Conservation (phyloP, 1,284 basidiomycete genomes). For the Ustilago xerochloae region DNA sequence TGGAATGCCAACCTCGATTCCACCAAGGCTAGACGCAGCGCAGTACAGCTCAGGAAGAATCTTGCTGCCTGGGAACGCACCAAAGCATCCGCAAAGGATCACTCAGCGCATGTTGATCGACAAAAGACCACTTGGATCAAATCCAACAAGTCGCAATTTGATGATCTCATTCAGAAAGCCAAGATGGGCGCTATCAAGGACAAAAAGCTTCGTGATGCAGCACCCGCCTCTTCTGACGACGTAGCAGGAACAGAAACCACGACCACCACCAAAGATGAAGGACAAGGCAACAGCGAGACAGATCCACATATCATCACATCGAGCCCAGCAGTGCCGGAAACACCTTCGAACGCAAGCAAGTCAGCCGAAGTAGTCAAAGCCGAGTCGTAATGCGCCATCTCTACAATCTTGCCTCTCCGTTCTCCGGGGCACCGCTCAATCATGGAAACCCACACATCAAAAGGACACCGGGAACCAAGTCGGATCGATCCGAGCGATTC, state of each 20-base stretch:
- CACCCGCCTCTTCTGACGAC: background rate
- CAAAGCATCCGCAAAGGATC: constrained; percentile 30
- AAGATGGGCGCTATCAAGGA: constrained; percentile 27
- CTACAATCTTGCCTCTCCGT: too few relatives aligned
- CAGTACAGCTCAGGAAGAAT: constrained; percentile 41
- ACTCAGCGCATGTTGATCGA: constrained; percentile 25
- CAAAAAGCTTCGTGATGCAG: constrained; percentile 16
- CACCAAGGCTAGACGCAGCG: constrained; percentile 41
- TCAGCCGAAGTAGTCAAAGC: background rate
- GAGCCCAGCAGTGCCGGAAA: constrained; percentile 4
- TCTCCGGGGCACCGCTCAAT: too few relatives aligned
- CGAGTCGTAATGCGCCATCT: too few relatives aligned
- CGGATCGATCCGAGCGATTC: too few relatives aligned
- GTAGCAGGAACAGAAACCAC: background rate
- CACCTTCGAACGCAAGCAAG: background rate
- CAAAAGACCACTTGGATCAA: constrained; percentile 37
- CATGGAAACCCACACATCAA: too few relatives aligned
- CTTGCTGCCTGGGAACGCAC: constrained; percentile 56
- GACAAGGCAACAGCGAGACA: background rate
- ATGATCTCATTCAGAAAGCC: constrained; percentile 34
- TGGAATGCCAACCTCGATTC: constrained; percentile 66
- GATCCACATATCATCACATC: constrained; percentile 12
- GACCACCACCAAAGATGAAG: background rate
- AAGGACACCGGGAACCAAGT: too few relatives aligned
- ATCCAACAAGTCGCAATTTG: constrained; percentile 45